A percentile compares a stretch with the other conserved stretches of the same genome.
These are phyloP conservation scores for Amaranthus tricolor DNA, from an alignment of 179 eudicot genomes.

Conservation along the genomic window DNA sequence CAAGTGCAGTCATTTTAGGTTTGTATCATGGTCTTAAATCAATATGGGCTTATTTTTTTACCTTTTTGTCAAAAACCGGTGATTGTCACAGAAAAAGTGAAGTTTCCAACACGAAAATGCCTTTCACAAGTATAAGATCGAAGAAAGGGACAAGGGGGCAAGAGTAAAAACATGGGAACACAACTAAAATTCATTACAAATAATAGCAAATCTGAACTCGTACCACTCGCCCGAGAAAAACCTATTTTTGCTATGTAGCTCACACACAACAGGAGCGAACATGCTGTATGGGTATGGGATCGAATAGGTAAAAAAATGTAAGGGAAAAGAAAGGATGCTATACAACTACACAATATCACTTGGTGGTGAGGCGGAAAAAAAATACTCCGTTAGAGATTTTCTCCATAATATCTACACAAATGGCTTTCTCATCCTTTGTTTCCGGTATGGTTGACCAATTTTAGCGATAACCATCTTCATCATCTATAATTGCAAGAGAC, in stretches of 20 bases:
- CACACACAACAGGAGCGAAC: slow-evolving; percentile 14
- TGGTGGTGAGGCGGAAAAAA: slow-evolving; percentile 15
- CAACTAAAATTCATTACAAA: slow-evolving; percentile 20
- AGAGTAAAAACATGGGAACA: neutral
- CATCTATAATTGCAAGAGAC: slow-evolving; percentile 26
- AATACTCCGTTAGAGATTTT: slow-evolving; percentile 11
- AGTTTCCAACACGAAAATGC: too few species aligned
- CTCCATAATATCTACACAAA: slow-evolving; percentile 9
- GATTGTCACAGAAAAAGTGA: too few species aligned
- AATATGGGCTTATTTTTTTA: too few species aligned
- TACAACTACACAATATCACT: slow-evolving; percentile 19
- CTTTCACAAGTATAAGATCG: neutral
- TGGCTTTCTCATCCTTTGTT: slow-evolving; percentile 2
- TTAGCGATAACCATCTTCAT: slow-evolving; percentile 23
- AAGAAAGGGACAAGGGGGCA: neutral
- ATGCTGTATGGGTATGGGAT: slow-evolving; percentile 6
- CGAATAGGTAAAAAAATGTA: neutral
- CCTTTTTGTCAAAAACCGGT: too few species aligned
- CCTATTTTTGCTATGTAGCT: slow-evolving; percentile 21
- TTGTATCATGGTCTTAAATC: too few species aligned
- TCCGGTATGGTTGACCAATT: slow-evolving; percentile 3
- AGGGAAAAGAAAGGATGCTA: slow-evolving; percentile 12
- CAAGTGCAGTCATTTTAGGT: too few species aligned
- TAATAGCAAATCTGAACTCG: slow-evolving; percentile 11
- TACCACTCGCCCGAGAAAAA: slow-evolving; percentile 3